Base-by-base conservation (phyloP, 371 early-diverging fungal species). In the Lichtheimia hyalospora region DNA sequence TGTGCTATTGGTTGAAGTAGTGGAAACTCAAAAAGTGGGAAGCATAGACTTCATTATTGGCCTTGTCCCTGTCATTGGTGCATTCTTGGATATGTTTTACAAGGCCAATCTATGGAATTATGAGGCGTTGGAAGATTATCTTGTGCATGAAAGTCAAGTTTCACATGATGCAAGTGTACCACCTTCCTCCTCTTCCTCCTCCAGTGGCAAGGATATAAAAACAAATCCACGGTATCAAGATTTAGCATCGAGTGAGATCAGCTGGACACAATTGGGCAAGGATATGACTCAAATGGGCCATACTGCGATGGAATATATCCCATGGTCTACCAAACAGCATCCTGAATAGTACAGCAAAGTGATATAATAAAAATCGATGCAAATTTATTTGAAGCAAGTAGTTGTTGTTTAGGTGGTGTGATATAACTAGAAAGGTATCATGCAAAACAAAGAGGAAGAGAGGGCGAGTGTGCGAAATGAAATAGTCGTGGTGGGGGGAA, bases 91-190 rank as follows among this genome's bases (percentile, higher is more conserved):
- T 44, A 68, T 71, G 55, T 71, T 78, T 14, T 78, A 75, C 39
- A 78, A 74, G 23, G 70, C 79, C n/a, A 78, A 78, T 43, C 44
- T 74, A 5, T 78, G 71, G 61, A 78, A 78, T 25, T 75, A 73
- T 28, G 68, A 78, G 23, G 71, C 62, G 12, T 49, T 73, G 3
- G 59, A 51, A 21, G 64, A 68, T 15, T 73, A 63, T 57, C 14
- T 73, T 5, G 52, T 49, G 10, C 52, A 60, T 34, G 34, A 34
- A 34, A 34, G 34, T 34, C 34, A 34, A 34, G 34, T 34, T 8
- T 10, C 34, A 34, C 34, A 34, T 34, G 34, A 34, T 2, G 10
- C 5, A n/a, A n/a, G n/a, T 34, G 34, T 34, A 34, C 34, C 34
- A 34, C 34, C 34, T 0, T 8, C 34, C 6, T 34, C 34, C 6